Evolutionary conservation across 2,329 filamentous ascomycete genomes (phyloP), one percentile per base, ranked within the genome.

Genomic region (Hyphodiscus sp.): DNA sequence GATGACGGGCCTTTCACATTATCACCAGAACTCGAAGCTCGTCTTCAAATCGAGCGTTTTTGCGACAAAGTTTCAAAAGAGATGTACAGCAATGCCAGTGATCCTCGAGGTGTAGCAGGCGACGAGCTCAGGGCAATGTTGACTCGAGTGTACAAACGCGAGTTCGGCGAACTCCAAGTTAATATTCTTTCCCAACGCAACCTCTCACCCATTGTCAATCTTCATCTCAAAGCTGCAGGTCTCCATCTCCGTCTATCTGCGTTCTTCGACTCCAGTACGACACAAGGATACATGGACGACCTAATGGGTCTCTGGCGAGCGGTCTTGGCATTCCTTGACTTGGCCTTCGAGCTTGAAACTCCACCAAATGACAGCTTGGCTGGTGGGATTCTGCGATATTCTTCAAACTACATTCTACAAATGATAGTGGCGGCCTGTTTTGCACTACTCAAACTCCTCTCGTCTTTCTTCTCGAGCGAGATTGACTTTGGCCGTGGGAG

Each of bases 391-490:
- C 73, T 90, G 26, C 78, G 79, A 48, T 85, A 87, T 63, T 80
- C 83, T 23, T 85, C 81, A 59, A 89, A 86, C 67, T 91, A 91
- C 68, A 81, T 92, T 50, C 84, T 90, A 66, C 88, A 92, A 69
- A 91, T 92, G 85, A 81, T 91, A 53, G 82, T 91, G n/a, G 88
- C 87, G 1, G 87, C 85, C 5, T 84, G 85, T 2, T 91, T 91
- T 63, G 84, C 87, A 1, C 73, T 94, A 47, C 76, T 91, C 57
- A 92, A 91, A 64, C 76, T 92, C 53, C 85, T 91, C 71, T 82
- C 85, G 48, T 90, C 87, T 19, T 86, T 85, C 70, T 91, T 91
- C 62, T 78, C 85, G 42, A 79, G 79, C 60, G 82, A 83, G n/a
- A 82, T 88, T 52, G 86, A 91, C 61, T 82, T 81, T 53, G 78